Percentiles rank a stretch among this genome's conserved stretches.
phyloP scores from a whole-genome alignment of 2,329 filamentous ascomycete species.

The Didymella segeticola region DNA sequence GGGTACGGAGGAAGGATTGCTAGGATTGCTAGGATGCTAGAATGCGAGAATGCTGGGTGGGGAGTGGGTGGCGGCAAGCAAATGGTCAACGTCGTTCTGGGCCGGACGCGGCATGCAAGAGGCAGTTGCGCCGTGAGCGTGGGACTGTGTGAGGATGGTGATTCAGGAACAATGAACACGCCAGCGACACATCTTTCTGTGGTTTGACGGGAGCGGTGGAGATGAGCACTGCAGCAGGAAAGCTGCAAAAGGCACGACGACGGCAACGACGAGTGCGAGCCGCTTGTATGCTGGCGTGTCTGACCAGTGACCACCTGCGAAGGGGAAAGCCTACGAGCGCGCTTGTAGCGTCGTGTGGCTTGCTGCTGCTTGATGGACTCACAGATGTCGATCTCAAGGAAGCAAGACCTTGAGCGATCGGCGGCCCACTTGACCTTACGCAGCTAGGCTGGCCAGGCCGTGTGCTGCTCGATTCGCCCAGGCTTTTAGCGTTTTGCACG shows the following conservation, averaged over 20 bases:
- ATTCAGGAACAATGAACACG: constrained; percentile 4
- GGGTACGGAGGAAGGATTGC: too few species aligned
- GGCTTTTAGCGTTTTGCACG: neutral
- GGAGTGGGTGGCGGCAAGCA: constrained; percentile 16
- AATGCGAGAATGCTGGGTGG: constrained; percentile 22
- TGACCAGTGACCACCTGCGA: constrained; percentile 14
- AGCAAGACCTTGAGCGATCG: constrained; percentile 22
- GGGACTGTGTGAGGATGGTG: neutral
- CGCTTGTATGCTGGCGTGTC: constrained; percentile 13
- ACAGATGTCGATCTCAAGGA: constrained; percentile 25
- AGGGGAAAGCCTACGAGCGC: constrained; percentile 14
- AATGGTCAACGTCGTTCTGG: constrained; percentile 5
- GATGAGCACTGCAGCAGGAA: constrained; percentile 2
- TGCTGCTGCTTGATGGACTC: constrained; percentile 26
- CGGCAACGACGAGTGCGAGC: constrained; percentile 1
- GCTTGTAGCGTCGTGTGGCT: constrained; percentile 16
- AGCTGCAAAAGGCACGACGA: constrained; percentile 7
- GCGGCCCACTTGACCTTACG: constrained; percentile 16
- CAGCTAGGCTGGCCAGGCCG: constrained; percentile 15
- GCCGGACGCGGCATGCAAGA: constrained; percentile 4
- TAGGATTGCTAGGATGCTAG: too few species aligned
- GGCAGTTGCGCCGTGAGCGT: constrained; percentile 6
- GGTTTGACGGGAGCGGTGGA: neutral
- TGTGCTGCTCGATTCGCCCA: constrained; percentile 12
- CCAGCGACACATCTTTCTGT: neutral